These are phyloP conservation scores for Cladophialophora bantiana DNA, from an alignment of 2,329 filamentous ascomycete species.

Conservation along the genomic window DNA sequence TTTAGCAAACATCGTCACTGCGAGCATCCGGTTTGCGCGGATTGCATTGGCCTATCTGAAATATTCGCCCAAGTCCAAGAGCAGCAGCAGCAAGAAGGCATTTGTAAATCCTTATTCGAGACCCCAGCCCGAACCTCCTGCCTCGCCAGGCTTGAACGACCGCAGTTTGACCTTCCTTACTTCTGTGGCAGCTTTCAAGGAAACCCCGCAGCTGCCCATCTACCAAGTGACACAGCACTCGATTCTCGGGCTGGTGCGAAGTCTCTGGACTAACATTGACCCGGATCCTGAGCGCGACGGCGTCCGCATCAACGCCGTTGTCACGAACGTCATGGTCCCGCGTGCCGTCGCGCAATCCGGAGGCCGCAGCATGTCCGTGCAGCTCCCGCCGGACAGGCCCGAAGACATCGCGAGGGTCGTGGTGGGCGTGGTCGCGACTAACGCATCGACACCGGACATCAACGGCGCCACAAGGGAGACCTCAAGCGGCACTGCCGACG, in stretches of 20 bases:
- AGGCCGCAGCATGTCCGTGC: slow-evolving; percentile 47
- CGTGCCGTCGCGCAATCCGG: slow-evolving; percentile 47
- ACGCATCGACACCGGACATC: slow-evolving; percentile 21
- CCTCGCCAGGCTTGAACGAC: slow-evolving; percentile 43
- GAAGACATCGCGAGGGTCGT: slow-evolving; percentile 48
- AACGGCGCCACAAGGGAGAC: background rate
- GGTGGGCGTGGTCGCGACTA: slow-evolving; percentile 32
- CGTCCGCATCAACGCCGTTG: slow-evolving; percentile 55
- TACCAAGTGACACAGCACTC: slow-evolving; percentile 60
- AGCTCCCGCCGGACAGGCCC: slow-evolving; percentile 50
- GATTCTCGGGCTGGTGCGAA: slow-evolving; percentile 59
- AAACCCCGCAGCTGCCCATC: slow-evolving; percentile 56
- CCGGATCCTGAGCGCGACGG: slow-evolving; percentile 38
- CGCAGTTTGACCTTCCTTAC: slow-evolving; percentile 55
- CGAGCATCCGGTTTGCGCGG: slow-evolving; percentile 56
- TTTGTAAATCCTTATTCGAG: slow-evolving; percentile 32
- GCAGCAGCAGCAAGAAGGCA: slow-evolving; percentile 20
- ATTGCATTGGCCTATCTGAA: slow-evolving; percentile 60
- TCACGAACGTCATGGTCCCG: slow-evolving; percentile 55
- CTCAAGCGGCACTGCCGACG: slow-evolving; percentile 21
- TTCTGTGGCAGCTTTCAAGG: slow-evolving; percentile 58
- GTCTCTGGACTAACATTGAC: slow-evolving; percentile 46
- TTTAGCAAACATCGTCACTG: slow-evolving; percentile 56
- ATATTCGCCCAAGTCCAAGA: slow-evolving; percentile 43
- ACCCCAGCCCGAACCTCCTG: slow-evolving; percentile 15